Base-by-base conservation (phyloP, 1,284 basidiomycete species). In the Entoloma clypeatum region DNA sequence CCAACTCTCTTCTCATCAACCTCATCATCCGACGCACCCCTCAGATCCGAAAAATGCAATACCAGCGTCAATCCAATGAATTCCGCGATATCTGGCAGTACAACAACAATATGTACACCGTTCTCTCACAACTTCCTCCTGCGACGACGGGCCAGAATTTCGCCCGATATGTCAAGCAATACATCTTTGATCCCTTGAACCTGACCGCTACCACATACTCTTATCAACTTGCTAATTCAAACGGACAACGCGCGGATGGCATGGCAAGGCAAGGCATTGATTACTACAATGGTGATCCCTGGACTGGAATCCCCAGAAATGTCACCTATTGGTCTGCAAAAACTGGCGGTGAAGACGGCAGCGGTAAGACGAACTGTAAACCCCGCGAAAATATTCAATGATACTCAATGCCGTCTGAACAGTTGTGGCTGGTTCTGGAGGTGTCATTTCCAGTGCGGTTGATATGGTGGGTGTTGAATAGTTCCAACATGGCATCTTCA, bases 151-250 rank as follows among this genome's bases (percentile, higher is more conserved):
- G 53, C 39, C 26, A 51, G 34, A 35, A 51, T 7, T 59, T 60
- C 39, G 50, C 53, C 8, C 41, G 54, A 5, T 67, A 62, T 41
- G 59, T 68, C 30, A 46, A 47, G 8, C 36, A 58, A 8, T 51
- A 60, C 14, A 59, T 68, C 13, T 60, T 65, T 36, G 44, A 53
- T 7, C 62, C 62, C 2, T 54, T 69, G 4, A 55, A 53, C 10
- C 62, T 69, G 63, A 55, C 55, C 6, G 52, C 58, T 0, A 61
- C 67, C 7, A 66, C 65, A 1, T 68, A 62, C 46, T 62, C 57
- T 19, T 50, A 44, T 25, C 36, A 48, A 11, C 46, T 56, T 0
- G 54, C 53, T 4, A 52, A 58, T 27, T 61, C 62, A 0, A 39
- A 50, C 5, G 45, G 49, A 3, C 55, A 60, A 2, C 50, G 50